These are phyloP conservation scores for Fusarium sp. DNA, from an alignment of 2,329 filamentous ascomycete species.

Conservation along the genomic window DNA sequence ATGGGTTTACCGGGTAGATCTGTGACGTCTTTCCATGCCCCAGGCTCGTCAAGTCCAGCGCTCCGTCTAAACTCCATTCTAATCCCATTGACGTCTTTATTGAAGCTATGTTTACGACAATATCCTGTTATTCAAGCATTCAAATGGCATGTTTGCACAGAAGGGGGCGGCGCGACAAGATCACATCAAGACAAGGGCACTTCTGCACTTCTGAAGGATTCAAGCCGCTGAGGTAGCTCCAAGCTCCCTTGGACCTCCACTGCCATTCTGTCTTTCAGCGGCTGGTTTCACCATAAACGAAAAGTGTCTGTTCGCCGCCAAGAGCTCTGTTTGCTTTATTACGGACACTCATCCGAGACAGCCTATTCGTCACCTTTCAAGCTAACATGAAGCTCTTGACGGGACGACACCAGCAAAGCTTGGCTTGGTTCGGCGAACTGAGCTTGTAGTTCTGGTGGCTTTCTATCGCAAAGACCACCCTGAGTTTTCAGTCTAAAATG, in stretches of 20 bases:
- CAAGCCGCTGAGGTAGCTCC: conserved; percentile 25
- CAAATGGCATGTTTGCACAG: background rate
- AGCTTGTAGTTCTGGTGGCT: background rate
- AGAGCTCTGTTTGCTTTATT: background rate
- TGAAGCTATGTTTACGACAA: background rate
- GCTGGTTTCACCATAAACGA: conserved; percentile 17
- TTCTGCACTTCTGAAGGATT: background rate
- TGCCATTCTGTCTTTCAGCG: conserved; percentile 12
- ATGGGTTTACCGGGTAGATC: conserved; percentile 4
- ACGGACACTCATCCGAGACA: background rate
- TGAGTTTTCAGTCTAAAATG: background rate
- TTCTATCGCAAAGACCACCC: background rate
- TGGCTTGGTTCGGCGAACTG: background rate
- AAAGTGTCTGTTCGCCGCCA: conserved; percentile 1
- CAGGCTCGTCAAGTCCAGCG: conserved; percentile 22
- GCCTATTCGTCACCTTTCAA: background rate
- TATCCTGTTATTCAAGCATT: background rate
- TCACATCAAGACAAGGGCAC: background rate
- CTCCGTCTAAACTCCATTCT: conserved; percentile 32
- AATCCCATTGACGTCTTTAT: background rate
- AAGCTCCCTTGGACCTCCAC: conserved; percentile 9
- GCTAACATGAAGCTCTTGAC: background rate
- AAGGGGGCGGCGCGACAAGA: background rate
- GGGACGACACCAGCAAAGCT: background rate
- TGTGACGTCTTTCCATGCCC: conserved; percentile 27